These are phyloP conservation scores for Porpolomopsis calyptriformis DNA, from an alignment of 768 basidiomycete species.

Conservation along the genomic window DNA sequence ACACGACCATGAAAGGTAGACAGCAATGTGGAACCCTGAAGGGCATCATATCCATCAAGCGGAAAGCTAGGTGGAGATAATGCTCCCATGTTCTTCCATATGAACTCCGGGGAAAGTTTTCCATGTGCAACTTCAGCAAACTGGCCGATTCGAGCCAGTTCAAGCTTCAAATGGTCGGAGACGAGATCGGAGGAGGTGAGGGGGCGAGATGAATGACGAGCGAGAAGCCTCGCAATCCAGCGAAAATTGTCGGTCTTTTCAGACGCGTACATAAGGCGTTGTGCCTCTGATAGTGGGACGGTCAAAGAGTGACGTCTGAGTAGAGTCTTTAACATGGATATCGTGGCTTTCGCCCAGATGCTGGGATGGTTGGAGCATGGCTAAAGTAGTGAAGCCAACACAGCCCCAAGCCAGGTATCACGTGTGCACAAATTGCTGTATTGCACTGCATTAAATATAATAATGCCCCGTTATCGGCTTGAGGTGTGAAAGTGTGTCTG, in stretches of 20 bases:
- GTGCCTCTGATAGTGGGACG: conserved; percentile 8
- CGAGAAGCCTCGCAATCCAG: conserved; percentile 38
- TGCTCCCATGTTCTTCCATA: conserved; percentile 30
- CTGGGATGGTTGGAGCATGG: too few relatives aligned
- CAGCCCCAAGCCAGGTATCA: too few relatives aligned
- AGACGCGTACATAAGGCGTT: conserved; percentile 38
- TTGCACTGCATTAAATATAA: too few relatives aligned
- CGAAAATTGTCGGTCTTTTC: conserved; percentile 49
- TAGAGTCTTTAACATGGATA: too few relatives aligned
- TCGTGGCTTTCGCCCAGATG: too few relatives aligned
- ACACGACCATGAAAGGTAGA: conserved; percentile 30
- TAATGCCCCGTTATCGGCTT: too few relatives aligned
- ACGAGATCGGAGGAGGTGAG: conserved; percentile 33
- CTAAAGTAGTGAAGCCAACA: too few relatives aligned
- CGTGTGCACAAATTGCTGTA: too few relatives aligned
- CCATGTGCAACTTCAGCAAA: conserved; percentile 46
- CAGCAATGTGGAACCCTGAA: conserved; percentile 27
- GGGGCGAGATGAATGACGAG: conserved; percentile 32
- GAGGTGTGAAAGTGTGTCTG: too few relatives aligned
- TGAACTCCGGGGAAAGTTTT: conserved; percentile 28
- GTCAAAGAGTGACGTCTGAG: background rate
- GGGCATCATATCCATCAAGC: conserved; percentile 36
- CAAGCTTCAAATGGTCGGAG: conserved; percentile 24
- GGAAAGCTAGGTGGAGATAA: conserved; percentile 36
- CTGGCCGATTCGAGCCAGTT: conserved; percentile 41